phyloP scores from a whole-genome alignment of 2,329 filamentous ascomycete species.

The Trichoderma aggressivum region DNA sequence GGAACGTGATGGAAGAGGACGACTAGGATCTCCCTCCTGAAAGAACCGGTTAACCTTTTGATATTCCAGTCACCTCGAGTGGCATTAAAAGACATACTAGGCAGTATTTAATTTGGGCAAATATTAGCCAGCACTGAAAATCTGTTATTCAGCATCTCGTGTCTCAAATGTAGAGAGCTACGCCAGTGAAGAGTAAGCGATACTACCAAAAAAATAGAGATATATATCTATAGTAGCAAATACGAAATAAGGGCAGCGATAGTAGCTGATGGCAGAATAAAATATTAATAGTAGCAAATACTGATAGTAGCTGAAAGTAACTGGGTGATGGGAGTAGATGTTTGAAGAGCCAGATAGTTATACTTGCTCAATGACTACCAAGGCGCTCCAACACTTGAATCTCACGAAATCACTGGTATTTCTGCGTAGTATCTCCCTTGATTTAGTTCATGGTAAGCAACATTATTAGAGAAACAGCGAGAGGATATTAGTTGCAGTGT shows the following conservation, averaged over 20 bases:
- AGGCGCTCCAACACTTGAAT: background rate
- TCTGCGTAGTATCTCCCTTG: background rate
- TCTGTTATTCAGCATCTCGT: background rate
- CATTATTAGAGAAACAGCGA: background rate
- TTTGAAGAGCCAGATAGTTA: background rate
- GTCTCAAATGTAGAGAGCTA: background rate
- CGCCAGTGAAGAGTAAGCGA: too few species aligned
- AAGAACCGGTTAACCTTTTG: background rate
- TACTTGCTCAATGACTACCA: background rate
- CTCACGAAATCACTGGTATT: background rate
- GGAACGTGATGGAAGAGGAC: constrained; percentile 55
- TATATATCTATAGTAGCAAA: background rate
- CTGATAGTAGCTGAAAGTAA: background rate
- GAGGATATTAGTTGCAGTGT: background rate
- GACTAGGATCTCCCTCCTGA: background rate
- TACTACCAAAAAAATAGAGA: too few species aligned
- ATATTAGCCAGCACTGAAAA: background rate
- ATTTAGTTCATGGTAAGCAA: background rate
- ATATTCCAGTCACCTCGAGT: background rate
- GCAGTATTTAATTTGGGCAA: background rate
- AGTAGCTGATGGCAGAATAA: too few species aligned
- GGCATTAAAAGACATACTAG: background rate
- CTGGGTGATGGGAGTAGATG: background rate
- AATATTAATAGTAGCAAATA: too few species aligned
- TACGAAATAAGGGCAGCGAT: background rate